Percentiles rank a stretch among this genome's conserved stretches.
Conservation (phyloP, 345 rosid species). For the Melastoma malabathricum region DNA sequence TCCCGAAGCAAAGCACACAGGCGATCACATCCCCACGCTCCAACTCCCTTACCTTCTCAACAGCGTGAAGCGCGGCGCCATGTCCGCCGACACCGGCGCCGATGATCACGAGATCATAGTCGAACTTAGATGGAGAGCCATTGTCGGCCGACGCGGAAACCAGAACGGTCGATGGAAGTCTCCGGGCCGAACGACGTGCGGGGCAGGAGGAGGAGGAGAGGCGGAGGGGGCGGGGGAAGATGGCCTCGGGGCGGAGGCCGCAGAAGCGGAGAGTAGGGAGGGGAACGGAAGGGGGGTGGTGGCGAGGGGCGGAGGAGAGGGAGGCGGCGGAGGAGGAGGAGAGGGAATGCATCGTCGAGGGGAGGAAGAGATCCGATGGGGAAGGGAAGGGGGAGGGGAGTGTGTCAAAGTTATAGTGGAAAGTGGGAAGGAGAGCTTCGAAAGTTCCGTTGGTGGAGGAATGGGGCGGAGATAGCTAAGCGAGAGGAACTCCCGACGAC, state of each 20-base stretch:
- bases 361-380: background rate
- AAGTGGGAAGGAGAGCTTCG: too few species aligned
- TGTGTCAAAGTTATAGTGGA: too few species aligned
- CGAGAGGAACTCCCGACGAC: too few species aligned
- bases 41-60: constrained; percentile 50
- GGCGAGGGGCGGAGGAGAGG: constrained; percentile 4
- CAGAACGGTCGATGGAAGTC: constrained; percentile 11
- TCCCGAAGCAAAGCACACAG: too few species aligned
- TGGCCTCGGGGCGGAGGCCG: constrained; percentile 63
- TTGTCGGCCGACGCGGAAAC: constrained; percentile 43
- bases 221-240: constrained; percentile 18
- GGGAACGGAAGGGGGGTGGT: background rate
- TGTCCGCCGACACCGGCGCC: constrained; percentile 99
- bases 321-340: constrained; percentile 37
- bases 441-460: too few species aligned
- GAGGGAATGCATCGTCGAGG: constrained; percentile 45
- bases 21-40: too few species aligned
- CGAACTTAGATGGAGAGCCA: constrained; percentile 43
- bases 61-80: constrained; percentile 96
- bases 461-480: too few species aligned
- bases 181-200: too few species aligned
- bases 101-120: constrained; percentile 80
- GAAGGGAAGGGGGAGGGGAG: too few species aligned
- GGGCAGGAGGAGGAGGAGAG: constrained; percentile 5
- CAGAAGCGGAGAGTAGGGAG: constrained; percentile 24